Conservation (phyloP, 1,284 basidiomycete genomes). For the Tylopilus sp. region DNA sequence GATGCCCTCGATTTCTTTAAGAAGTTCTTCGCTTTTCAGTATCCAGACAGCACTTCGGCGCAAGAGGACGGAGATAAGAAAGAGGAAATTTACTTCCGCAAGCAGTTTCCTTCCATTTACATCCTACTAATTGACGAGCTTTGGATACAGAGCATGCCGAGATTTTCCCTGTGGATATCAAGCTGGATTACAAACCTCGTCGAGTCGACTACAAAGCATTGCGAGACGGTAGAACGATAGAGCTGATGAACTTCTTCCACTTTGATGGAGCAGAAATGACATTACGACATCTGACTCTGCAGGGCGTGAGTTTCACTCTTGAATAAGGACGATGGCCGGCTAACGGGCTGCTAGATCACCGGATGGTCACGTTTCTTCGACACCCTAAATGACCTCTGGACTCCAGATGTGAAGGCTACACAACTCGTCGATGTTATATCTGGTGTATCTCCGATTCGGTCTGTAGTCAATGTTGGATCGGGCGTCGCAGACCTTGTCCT, state of each 20-base stretch:
- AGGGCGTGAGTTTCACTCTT: constrained; percentile 63
- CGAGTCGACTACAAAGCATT: constrained; percentile 93
- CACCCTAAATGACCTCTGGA: constrained; percentile 95
- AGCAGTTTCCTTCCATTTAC: constrained; percentile 23
- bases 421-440: constrained; percentile 96
- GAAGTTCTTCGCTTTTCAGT: constrained; percentile 89
- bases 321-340: background rate
- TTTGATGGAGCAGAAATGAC: constrained; percentile 99
- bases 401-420: constrained; percentile 97
- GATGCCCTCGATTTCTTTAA: constrained; percentile 98
- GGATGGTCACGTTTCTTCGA: constrained; percentile 88
- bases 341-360: constrained; percentile 57
- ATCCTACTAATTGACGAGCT: background rate
- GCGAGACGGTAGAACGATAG: constrained; percentile 86
- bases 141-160: constrained; percentile 72
- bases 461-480: constrained; percentile 92
- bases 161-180: constrained; percentile 84
- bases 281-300: constrained; percentile 84
- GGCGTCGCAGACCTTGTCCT: constrained; percentile 94
- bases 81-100: constrained; percentile 71
- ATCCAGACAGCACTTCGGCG: constrained; percentile 45
- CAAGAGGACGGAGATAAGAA: constrained; percentile 37
- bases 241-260: constrained; percentile 99
- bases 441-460: constrained; percentile 93
- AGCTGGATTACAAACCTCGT: constrained; percentile 97